Evolutionary conservation across 1,284 basidiomycete species (phyloP).

Genomic region (Rhodotorula sp.): DNA sequence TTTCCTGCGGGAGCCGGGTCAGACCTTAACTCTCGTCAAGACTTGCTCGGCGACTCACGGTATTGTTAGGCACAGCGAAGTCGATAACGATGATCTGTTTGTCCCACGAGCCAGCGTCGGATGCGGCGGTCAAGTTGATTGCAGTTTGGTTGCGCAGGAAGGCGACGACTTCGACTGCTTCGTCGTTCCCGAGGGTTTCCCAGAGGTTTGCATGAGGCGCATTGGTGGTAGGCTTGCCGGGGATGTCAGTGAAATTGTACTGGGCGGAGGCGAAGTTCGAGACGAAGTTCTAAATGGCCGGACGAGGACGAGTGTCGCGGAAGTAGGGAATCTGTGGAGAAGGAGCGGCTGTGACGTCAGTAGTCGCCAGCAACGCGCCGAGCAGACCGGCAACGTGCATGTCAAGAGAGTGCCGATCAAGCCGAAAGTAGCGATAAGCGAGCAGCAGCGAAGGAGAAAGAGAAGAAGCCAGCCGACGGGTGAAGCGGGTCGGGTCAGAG

Average conservation of each 20-base stretch:
- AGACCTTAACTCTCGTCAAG: not conserved
- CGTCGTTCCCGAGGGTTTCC: conserved; percentile 42
- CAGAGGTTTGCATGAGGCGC: conserved; percentile 47
- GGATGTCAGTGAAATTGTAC: conserved; percentile 1
- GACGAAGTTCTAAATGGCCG: not conserved
- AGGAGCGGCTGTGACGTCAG: no score
- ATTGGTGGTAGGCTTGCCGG: conserved; percentile 8
- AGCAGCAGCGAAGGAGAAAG: no score
- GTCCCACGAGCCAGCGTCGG: conserved; percentile 45
- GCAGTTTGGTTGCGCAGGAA: conserved; percentile 43
- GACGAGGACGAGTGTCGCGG: not conserved
- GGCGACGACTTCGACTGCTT: conserved; percentile 43
- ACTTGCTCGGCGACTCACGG: conserved; percentile 1
- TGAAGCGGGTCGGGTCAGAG: no score
- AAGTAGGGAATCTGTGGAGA: no score
- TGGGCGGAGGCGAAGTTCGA: not conserved
- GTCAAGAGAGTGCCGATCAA: no score
- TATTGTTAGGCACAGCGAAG: conserved; percentile 45
- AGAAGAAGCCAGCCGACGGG: no score
- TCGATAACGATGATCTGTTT: conserved; percentile 47
- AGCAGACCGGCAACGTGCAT: no score
- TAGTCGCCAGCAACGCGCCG: no score
- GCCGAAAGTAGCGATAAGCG: no score
- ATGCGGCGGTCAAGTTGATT: conserved; percentile 46
- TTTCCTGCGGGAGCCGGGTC: not conserved